Conservation (phyloP, 169 alveolate species). For the Eimeria maxima region DNA sequence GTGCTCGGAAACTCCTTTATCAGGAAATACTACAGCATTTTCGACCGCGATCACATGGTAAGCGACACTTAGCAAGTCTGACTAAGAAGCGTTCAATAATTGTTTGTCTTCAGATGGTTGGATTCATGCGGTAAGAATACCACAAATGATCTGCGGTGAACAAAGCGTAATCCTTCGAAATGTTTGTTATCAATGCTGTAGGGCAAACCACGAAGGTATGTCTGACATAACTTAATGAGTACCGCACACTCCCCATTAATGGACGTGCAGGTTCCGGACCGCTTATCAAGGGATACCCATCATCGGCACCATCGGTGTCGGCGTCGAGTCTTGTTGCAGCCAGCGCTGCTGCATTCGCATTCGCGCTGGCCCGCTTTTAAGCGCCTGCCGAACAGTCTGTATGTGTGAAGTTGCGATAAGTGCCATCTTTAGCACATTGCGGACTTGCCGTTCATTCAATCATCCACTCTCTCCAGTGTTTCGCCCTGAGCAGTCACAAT, state of each 20-base stretch:
- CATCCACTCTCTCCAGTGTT: constrained; percentile 72
- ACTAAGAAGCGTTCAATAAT: neutral
- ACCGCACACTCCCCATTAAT: neutral
- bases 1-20: constrained; percentile 92
- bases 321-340: constrained; percentile 79
- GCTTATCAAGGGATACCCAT: constrained; percentile 70
- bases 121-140: constrained; percentile 82
- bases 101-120: constrained; percentile 74
- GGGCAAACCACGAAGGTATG: constrained; percentile 84
- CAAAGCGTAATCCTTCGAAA: neutral
- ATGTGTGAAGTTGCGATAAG: constrained; percentile 61
- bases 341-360: constrained; percentile 79
- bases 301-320: constrained; percentile 65
- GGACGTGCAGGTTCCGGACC: constrained; percentile 72
- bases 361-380: constrained; percentile 71
- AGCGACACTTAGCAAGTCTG: neutral
- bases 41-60: constrained; percentile 89
- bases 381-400: constrained; percentile 48
- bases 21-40: constrained; percentile 88
- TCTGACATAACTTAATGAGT: neutral
- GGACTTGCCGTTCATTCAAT: constrained; percentile 50
- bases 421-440: constrained; percentile 66
- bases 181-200: constrained; percentile 59
- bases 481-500: constrained; percentile 42
- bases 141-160: neutral